These are phyloP conservation scores for Syzygium jambos DNA, from an alignment of 345 rosid genomes.

Conservation along the genomic window DNA sequence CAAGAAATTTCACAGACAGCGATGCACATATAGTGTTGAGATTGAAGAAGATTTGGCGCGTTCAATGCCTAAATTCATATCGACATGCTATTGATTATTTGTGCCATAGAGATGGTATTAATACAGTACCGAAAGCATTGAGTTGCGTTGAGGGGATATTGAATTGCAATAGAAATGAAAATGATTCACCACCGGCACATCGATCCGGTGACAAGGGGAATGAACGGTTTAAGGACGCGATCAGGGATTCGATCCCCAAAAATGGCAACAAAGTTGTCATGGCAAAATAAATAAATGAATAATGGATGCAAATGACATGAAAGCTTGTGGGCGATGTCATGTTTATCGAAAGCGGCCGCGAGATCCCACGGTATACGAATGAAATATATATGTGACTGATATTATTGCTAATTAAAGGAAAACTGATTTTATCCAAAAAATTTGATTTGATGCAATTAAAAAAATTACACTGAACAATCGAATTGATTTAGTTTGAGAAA, in stretches of 20 bases:
- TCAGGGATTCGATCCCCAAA: neutral
- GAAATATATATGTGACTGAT: no score
- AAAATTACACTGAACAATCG: no score
- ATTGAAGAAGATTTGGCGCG: neutral
- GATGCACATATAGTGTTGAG: neutral
- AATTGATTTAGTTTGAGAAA: no score
- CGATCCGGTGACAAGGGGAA: neutral
- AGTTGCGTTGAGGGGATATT: neutral
- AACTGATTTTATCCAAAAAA: no score
- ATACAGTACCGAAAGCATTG: neutral
- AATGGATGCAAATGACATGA: neutral
- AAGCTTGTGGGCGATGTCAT: neutral
- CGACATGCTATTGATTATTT: neutral
- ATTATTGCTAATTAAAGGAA: no score
- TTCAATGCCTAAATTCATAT: neutral
- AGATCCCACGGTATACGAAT: neutral
- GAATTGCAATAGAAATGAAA: neutral
- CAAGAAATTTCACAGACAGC: neutral
- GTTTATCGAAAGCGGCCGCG: rapidly evolving
- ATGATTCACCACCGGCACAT: neutral
- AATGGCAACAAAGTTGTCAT: neutral
- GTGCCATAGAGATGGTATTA: neutral
- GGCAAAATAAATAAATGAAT: neutral
- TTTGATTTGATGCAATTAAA: no score
- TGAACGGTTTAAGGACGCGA: rapidly evolving